Base-by-base conservation (phyloP, 2,329 filamentous ascomycete genomes). In the Alternaria burnsii region DNA sequence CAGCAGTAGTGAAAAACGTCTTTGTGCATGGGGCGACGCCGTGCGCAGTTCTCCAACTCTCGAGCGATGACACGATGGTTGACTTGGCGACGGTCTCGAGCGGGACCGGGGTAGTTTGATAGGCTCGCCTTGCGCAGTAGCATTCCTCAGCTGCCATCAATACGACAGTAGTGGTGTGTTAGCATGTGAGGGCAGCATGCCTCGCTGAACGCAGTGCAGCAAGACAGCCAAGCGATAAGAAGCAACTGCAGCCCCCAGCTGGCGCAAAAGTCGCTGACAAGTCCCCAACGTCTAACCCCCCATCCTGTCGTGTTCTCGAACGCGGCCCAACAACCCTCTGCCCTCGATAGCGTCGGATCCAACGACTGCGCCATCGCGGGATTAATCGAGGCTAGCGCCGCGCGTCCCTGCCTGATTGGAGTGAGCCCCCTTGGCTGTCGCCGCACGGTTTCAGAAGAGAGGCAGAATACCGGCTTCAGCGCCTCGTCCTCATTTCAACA, bases 381-480 rank as follows among this genome's bases (percentile, higher is more conserved):
- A 42, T 52, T 30, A 47, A 41, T 41, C 42, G n/a, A 54, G 55
- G 61, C 61, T 66, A 61, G 70, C 67, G 66, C 65, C 68, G 69
- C 72, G 70, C 68, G 72, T 72, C 69, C 56, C 68, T 69, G 52
- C 70, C 69, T 58, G 41, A 67, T 74, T 69, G 62, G 68, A 65
- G 62, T 65, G 62, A 52, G 59, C 65, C 67, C 67, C 71, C 64
- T 62, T 65, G 58, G 60, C 60, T 58, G 60, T 51, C 56, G 61
- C 60, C 53, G 66, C 66, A 61, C 50, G 61, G 70, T 74, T 73
- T 75, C 72, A 74, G 63, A 65, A 32, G 43, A 60, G 46, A 55
- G 58, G 62, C 60, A 61, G 55, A 64, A 70, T 73, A 70, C 71
- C 70, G 67, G 66, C 66, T 63, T 58, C 56, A 41, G 61, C 63